These are phyloP conservation scores for Aspergillus uvarum DNA, from an alignment of 2,329 filamentous ascomycete species.

Conservation along the genomic window DNA sequence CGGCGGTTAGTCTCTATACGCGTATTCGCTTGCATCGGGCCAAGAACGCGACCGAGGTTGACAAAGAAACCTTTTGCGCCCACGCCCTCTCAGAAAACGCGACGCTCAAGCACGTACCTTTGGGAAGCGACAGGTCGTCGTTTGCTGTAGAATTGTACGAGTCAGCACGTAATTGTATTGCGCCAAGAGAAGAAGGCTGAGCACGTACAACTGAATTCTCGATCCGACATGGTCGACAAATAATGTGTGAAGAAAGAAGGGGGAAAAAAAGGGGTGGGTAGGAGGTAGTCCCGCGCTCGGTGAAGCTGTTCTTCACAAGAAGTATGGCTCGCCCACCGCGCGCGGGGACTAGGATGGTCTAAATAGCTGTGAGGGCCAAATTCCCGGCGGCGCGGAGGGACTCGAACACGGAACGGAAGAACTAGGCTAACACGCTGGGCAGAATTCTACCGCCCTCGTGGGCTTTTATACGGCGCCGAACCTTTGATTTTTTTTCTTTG, in stretches of 20 bases:
- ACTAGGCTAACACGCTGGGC: slow-evolving; percentile 15
- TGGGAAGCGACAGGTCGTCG: slow-evolving; percentile 61
- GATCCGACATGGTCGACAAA: slow-evolving; percentile 51
- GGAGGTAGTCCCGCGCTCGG: not conserved
- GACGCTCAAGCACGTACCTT: slow-evolving; percentile 43
- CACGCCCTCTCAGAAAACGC: not conserved
- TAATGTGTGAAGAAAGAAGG: not conserved
- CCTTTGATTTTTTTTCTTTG: slow-evolving; percentile 25
- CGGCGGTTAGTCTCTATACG: slow-evolving; percentile 7
- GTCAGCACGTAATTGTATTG: slow-evolving; percentile 21
- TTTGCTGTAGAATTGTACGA: slow-evolving; percentile 41
- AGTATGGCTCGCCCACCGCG: slow-evolving; percentile 8
- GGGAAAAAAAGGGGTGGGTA: not conserved
- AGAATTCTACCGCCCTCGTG: slow-evolving; percentile 28
- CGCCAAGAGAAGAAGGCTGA: slow-evolving; percentile 13
- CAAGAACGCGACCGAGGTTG: not conserved
- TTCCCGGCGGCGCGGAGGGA: slow-evolving; percentile 13
- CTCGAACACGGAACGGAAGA: slow-evolving; percentile 20
- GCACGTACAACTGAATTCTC: slow-evolving; percentile 53
- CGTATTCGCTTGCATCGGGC: not conserved
- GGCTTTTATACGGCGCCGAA: slow-evolving; percentile 22
- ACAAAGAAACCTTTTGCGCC: not conserved
- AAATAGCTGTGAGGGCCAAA: slow-evolving; percentile 16
- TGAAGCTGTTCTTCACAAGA: not conserved
- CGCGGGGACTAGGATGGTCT: slow-evolving; percentile 12